phyloP scores from a whole-genome alignment of 441 rosid species.

The Erodium texanum region DNA sequence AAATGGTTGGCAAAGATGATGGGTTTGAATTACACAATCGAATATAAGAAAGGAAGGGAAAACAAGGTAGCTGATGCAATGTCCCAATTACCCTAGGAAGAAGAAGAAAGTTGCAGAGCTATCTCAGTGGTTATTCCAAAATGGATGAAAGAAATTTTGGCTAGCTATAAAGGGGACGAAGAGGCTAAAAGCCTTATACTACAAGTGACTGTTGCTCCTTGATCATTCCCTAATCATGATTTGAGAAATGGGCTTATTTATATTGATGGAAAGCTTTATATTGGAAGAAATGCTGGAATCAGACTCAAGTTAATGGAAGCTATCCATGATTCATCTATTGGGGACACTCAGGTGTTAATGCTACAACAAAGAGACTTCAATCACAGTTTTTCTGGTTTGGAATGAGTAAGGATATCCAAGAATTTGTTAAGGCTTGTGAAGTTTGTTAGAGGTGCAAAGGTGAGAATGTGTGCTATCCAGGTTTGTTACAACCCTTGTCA shows the following conservation, averaged over 20 bases:
- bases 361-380: too few species aligned
- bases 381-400: not conserved
- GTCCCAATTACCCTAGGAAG: too few species aligned
- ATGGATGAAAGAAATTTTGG: not conserved
- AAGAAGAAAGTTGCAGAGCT: not conserved
- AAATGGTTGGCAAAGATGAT: not conserved
- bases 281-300: too few species aligned
- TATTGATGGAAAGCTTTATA: too few species aligned
- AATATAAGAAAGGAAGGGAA: not conserved
- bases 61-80: not conserved
- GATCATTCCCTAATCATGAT: too few species aligned
- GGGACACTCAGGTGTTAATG: too few species aligned
- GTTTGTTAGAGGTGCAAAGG: not conserved
- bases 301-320: too few species aligned
- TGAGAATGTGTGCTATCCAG: not conserved
- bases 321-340: too few species aligned
- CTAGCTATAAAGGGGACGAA: not conserved
- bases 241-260: too few species aligned
- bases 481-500: not conserved
- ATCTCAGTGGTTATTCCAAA: not conserved
- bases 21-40: not conserved
- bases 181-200: not conserved
- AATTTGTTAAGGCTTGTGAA: not conserved
- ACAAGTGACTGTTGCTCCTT: too few species aligned
- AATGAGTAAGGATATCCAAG: not conserved